A percentile compares a stretch with the other conserved stretches of the same genome.
These are phyloP conservation scores for Cyclotella atomus DNA, from an alignment of 108 stramenopile species.

Conservation along the genomic window DNA sequence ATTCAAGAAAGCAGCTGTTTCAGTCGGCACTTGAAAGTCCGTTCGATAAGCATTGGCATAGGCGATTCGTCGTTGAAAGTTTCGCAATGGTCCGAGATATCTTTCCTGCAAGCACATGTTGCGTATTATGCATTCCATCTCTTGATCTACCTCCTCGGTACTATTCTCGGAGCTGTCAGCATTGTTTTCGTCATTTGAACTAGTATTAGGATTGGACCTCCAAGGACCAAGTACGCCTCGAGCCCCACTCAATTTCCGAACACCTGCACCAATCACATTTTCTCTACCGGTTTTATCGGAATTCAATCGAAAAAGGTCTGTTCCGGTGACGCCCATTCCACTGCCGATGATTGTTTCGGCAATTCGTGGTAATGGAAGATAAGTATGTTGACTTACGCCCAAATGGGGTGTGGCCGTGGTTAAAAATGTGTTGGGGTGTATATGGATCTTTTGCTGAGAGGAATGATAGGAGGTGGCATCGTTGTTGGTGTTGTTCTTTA, in stretches of 20 bases:
- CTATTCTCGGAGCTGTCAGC: neutral
- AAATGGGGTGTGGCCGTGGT: slow-evolving; percentile 90
- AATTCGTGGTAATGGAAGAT: slow-evolving; percentile 72
- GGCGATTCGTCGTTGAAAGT: slow-evolving; percentile 77
- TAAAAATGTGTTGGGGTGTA: slow-evolving; percentile 78
- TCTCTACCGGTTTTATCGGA: slow-evolving; percentile 10
- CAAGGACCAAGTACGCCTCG: neutral
- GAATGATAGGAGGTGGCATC: neutral
- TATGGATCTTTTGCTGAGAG: slow-evolving; percentile 14
- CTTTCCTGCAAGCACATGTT: slow-evolving; percentile 50
- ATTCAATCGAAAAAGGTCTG: slow-evolving; percentile 63
- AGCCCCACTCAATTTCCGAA: neutral
- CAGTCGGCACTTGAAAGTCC: slow-evolving; percentile 86
- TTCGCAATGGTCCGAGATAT: slow-evolving; percentile 62
- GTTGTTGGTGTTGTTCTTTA: slow-evolving; percentile 7
- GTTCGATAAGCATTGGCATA: slow-evolving; percentile 91
- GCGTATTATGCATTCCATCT: slow-evolving; percentile 46
- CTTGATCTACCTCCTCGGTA: slow-evolving; percentile 10
- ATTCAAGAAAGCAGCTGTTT: slow-evolving; percentile 83
- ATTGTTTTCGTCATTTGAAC: neutral
- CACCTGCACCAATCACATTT: slow-evolving; percentile 4
- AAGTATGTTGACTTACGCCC: slow-evolving; percentile 80
- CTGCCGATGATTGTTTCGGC: slow-evolving; percentile 68
- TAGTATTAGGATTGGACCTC: neutral
- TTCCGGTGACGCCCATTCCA: slow-evolving; percentile 68